phyloP scores from a whole-genome alignment of 345 rosid genomes.

The Eucalyptus victrix region DNA sequence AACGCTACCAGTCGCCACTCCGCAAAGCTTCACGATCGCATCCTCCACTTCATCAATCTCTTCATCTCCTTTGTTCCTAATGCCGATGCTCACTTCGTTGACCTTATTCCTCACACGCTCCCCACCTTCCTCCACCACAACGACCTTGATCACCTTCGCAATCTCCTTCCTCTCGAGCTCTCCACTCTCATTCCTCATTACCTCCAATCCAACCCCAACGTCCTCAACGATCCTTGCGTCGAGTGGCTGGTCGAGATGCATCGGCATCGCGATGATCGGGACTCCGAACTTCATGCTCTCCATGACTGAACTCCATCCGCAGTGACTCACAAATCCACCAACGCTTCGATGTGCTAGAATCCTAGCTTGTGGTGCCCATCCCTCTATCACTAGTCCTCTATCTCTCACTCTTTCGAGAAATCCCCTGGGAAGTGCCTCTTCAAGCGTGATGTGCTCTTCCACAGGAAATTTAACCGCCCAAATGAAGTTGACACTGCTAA shows the following conservation, averaged over 20 bases:
- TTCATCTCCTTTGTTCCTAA: background rate
- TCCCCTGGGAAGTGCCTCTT: slow-evolving; percentile 11
- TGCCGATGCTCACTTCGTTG: background rate
- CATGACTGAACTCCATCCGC: slow-evolving; percentile 20
- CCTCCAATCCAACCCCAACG: background rate
- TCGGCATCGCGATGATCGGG: slow-evolving; percentile 6
- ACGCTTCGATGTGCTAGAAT: slow-evolving; percentile 1
- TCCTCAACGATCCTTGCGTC: background rate
- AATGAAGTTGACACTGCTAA: slow-evolving; percentile 14
- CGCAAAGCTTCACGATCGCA: background rate
- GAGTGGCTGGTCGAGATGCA: slow-evolving; percentile 12
- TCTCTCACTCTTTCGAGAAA: slow-evolving; percentile 6
- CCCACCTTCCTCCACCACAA: background rate
- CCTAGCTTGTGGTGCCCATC: slow-evolving; percentile 22
- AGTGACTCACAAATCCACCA: slow-evolving; percentile 17
- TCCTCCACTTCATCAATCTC: background rate
- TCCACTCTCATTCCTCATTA: background rate
- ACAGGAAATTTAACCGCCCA: slow-evolving; percentile 16
- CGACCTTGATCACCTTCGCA: background rate
- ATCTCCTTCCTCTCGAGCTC: slow-evolving; percentile 1
- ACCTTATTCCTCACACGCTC: background rate
- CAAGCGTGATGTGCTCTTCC: background rate
- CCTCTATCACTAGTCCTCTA: slow-evolving; percentile 8
- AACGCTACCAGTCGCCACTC: background rate
- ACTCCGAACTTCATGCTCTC: slow-evolving; percentile 12